Conservation (phyloP, 2,329 filamentous ascomycete species). For the Talaromyces atroroseus region DNA sequence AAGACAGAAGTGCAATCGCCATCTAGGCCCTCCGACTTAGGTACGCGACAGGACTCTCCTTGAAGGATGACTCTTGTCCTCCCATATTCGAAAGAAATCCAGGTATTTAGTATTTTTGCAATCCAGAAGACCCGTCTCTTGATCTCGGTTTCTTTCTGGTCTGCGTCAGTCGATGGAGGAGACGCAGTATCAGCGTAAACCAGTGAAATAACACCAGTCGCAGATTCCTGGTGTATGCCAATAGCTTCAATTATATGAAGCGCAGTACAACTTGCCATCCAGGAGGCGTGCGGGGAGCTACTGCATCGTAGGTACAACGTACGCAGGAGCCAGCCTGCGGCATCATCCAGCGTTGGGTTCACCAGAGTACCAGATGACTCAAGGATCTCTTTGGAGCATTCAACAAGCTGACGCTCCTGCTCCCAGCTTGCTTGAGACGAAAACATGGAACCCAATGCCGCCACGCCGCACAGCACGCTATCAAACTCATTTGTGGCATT, state of each 20-base stretch:
- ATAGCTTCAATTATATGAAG: constrained; percentile 33
- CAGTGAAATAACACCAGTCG: constrained; percentile 4
- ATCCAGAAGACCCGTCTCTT: constrained; percentile 16
- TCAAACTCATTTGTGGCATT: constrained; percentile 34
- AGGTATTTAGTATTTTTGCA: constrained; percentile 17
- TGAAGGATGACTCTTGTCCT: constrained; percentile 15
- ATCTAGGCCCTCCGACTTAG: neutral
- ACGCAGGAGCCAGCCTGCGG: constrained; percentile 8
- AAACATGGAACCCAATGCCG: constrained; percentile 49
- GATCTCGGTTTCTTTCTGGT: neutral
- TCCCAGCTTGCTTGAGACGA: constrained; percentile 38
- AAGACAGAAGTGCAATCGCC: constrained; percentile 13
- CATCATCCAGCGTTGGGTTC: constrained; percentile 1
- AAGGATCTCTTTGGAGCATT: constrained; percentile 40
- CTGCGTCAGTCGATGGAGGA: neutral
- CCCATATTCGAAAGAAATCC: constrained; percentile 19
- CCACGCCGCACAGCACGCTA: constrained; percentile 47
- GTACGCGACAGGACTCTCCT: constrained; percentile 12
- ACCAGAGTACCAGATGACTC: constrained; percentile 24
- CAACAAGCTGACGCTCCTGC: constrained; percentile 44
- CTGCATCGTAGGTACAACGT: constrained; percentile 7
- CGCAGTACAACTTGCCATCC: constrained; percentile 52
- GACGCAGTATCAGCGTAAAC: constrained; percentile 15
- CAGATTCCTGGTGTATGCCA: constrained; percentile 13
- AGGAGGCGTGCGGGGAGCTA: constrained; percentile 5